Percentiles rank a stretch among this genome's conserved stretches.
phyloP scores from a whole-genome alignment of 2,329 filamentous ascomycete species.

The Westerdykella ornata region DNA sequence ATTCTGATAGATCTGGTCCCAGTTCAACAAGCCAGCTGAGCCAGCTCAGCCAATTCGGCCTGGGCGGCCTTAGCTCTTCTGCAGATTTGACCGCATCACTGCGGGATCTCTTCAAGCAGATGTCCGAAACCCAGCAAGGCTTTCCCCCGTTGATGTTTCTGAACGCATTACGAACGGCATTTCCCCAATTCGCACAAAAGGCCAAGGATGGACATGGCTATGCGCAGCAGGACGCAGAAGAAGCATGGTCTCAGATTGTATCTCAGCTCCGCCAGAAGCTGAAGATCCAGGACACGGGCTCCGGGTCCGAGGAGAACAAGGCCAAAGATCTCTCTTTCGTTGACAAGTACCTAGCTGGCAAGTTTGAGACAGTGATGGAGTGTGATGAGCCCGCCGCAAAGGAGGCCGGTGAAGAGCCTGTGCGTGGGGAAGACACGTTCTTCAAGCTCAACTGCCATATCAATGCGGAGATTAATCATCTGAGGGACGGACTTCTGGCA shows the following conservation, averaged over 20 bases:
- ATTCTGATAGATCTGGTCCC: conserved; percentile 18
- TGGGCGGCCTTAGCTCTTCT: conserved; percentile 53
- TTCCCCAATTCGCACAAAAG: conserved; percentile 89
- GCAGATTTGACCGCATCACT: conserved; percentile 71
- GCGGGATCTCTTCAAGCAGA: conserved; percentile 76
- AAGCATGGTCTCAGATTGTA: conserved; percentile 95
- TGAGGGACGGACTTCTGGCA: conserved; percentile 78
- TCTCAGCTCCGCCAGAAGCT: conserved; percentile 74
- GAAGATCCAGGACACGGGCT: conserved; percentile 51
- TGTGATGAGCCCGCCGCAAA: conserved; percentile 77
- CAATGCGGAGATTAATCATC: conserved; percentile 75
- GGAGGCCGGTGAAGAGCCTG: conserved; percentile 64
- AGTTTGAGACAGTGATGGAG: conserved; percentile 68
- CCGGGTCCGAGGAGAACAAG: conserved; percentile 30
- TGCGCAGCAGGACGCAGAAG: conserved; percentile 97
- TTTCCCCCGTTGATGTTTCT: conserved; percentile 79
- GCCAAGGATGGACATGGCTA: conserved; percentile 75
- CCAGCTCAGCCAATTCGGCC: conserved; percentile 46
- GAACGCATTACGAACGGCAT: conserved; percentile 67
- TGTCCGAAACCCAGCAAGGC: conserved; percentile 83
- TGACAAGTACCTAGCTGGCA: conserved; percentile 82
- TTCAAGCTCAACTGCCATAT: conserved; percentile 97
- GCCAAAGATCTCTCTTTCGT: conserved; percentile 61
- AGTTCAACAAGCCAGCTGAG: conserved; percentile 30
- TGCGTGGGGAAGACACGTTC: conserved; percentile 66